Percentiles rank a stretch among this genome's conserved stretches.
Evolutionary conservation across 805 yeast species (phyloP).

Genomic region (Candida chauliodis): DNA sequence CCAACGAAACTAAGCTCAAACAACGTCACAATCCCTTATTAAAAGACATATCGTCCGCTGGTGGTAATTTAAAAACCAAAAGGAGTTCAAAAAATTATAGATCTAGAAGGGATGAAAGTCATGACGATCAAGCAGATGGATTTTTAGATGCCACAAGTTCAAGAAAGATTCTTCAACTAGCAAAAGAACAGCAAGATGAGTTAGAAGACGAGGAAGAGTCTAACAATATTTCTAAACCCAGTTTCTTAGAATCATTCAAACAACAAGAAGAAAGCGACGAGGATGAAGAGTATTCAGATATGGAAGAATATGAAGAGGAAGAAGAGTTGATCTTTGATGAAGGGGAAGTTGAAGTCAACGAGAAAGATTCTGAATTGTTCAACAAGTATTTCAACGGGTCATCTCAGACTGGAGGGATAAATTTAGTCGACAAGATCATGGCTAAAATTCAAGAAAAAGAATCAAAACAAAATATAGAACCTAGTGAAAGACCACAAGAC

Average conservation of each 20-base stretch:
- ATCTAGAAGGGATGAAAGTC: slow-evolving; percentile 28
- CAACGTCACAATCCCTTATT: slow-evolving; percentile 80
- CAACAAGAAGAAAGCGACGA: slow-evolving; percentile 19
- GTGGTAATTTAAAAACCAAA: slow-evolving; percentile 62
- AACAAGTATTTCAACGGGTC: slow-evolving; percentile 56
- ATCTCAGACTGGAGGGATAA: slow-evolving; percentile 44
- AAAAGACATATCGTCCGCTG: slow-evolving; percentile 70
- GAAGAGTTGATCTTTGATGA: slow-evolving; percentile 47
- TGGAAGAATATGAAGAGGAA: slow-evolving; percentile 53
- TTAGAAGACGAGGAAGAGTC: slow-evolving; percentile 52
- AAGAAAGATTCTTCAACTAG: slow-evolving; percentile 81
- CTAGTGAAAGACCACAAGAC: slow-evolving; percentile 44
- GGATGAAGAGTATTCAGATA: slow-evolving; percentile 51
- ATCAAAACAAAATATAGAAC: slow-evolving; percentile 19
- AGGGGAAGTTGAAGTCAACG: slow-evolving; percentile 67
- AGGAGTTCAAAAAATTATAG: slow-evolving; percentile 18
- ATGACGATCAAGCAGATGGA: slow-evolving; percentile 52
- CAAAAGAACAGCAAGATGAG: slow-evolving; percentile 91
- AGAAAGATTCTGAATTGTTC: slow-evolving; percentile 79
- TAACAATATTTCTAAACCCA: slow-evolving; percentile 11
- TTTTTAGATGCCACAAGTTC: slow-evolving; percentile 79
- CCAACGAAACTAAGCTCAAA: slow-evolving; percentile 47
- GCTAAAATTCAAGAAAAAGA: slow-evolving; percentile 82
- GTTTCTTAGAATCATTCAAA: slow-evolving; percentile 20
- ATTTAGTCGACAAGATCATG: slow-evolving; percentile 90